Evolutionary conservation across 345 rosid species (phyloP), one percentile per base, ranked within the genome.

Genomic region (Carallia brachiata): DNA sequence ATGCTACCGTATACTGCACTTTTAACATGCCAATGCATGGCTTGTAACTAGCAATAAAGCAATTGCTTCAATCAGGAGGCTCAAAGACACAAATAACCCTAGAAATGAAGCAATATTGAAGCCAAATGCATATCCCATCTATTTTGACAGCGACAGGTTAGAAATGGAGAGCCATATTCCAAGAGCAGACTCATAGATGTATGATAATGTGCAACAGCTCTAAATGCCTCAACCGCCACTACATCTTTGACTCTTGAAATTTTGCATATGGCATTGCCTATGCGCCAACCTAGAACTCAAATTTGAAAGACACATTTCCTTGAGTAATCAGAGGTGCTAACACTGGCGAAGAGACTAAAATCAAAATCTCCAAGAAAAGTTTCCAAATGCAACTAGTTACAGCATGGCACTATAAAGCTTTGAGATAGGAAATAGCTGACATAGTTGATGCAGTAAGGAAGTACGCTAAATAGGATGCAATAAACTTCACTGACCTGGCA

Each of bases 401-500:
- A 52, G n/a, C 37, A 18, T 12, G n/a, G 8, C 19, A 17, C 31
- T 27, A 39, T 31, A 36, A 36, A 4, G 7, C 58, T 34, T 15
- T 19, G 18, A 37, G 53, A 18, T 37, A 7, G 56, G 17, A 52
- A 34, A 6, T 28, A 40, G 55, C 52, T 18, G n/a, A 17, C 23
- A 44, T 39, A 44, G 61, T 34, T 65, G 4, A 54, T 36, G 34
- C 15, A 23, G 39, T 40, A 52, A 36, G 1, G 5, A 50, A 57
- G 65, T 16, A 34, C 59, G 36, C 54, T 56, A 37, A 67, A 19
- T 10, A 57, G 27, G 64, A 40, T 39, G 67, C 13, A 3, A 50
- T 47, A 71, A 59, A 52, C 50, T 74, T 61, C 36, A 78, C 83
- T 78, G 73, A 92, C 99, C 93, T 90, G 62, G 97, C 97, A 48